A percentile compares a stretch with the other conserved stretches of the same genome.
Evolutionary conservation across 257 asterid genomes (phyloP).

Genomic region (Forsythia viridissima): DNA sequence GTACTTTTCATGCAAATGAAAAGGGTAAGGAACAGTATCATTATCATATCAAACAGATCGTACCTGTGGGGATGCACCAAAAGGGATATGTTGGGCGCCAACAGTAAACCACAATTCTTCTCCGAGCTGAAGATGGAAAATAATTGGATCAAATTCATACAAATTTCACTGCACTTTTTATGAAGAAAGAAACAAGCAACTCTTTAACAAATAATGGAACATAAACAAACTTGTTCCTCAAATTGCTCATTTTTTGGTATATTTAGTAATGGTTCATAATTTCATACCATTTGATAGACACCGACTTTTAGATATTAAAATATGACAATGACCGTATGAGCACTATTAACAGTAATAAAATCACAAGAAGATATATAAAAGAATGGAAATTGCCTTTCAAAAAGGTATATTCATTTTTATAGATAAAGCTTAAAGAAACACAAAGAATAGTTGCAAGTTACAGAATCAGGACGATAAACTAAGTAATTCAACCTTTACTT

Average conservation of each 20-base stretch:
- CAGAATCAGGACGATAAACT: background rate
- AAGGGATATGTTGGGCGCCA: constrained; percentile 77
- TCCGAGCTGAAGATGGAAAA: constrained; percentile 51
- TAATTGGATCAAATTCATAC: constrained; percentile 3
- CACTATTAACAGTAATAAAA: background rate
- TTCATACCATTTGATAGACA: background rate
- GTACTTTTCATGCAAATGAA: background rate
- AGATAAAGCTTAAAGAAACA: background rate
- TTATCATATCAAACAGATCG: background rate
- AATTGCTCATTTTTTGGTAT: too few species aligned
- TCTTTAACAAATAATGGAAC: constrained; percentile 3
- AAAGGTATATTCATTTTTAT: background rate
- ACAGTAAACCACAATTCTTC: constrained; percentile 71
- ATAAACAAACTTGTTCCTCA: background rate
- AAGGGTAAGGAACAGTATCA: too few species aligned
- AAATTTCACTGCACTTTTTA: background rate
- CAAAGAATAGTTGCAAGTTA: background rate
- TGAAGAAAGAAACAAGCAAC: background rate
- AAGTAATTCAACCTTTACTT: constrained; percentile 54
- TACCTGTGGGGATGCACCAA: constrained; percentile 89
- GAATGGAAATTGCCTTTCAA: background rate
- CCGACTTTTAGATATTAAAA: background rate
- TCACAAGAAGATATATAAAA: background rate
- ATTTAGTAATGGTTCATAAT: background rate
- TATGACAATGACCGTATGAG: background rate